Percentiles rank a stretch among this genome's conserved stretches.
phyloP scores from a whole-genome alignment of 495 filamentous ascomycete genomes.

The Lindgomyces ingoldianus region DNA sequence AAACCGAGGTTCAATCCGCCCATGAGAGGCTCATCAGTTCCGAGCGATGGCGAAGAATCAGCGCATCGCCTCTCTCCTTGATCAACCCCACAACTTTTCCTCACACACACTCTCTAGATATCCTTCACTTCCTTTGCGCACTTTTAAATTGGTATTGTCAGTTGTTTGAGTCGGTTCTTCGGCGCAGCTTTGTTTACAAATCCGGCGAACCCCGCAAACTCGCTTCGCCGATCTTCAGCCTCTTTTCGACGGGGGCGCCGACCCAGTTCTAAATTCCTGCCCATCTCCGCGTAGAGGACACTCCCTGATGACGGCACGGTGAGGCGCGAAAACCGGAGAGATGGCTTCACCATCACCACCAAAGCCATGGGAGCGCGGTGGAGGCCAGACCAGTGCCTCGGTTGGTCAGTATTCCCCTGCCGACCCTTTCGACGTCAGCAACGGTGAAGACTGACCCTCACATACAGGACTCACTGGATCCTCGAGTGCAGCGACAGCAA shows the following conservation, averaged over 20 bases:
- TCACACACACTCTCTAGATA: neutral
- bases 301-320: constrained; percentile 36
- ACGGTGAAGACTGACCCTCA: constrained; percentile 4
- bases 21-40: neutral
- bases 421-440: neutral
- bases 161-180: neutral
- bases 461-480: constrained; percentile 34
- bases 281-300: neutral
- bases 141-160: neutral
- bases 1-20: neutral
- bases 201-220: constrained; percentile 31
- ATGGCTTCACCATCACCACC: constrained; percentile 86
- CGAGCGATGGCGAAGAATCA: neutral
- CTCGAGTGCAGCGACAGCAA: constrained; percentile 47
- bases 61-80: constrained; percentile 1
- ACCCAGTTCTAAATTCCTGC: neutral
- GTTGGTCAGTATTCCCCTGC: constrained; percentile 38
- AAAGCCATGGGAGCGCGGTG: constrained; percentile 91
- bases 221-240: constrained; percentile 11
- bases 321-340: constrained; percentile 31
- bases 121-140: neutral
- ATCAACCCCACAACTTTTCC: constrained; percentile 7
- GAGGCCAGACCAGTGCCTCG: constrained; percentile 54
- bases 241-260: constrained; percentile 16
- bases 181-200: constrained; percentile 15